Conservation (phyloP, 2,329 filamentous ascomycete species). For the Aschersonia sp. region DNA sequence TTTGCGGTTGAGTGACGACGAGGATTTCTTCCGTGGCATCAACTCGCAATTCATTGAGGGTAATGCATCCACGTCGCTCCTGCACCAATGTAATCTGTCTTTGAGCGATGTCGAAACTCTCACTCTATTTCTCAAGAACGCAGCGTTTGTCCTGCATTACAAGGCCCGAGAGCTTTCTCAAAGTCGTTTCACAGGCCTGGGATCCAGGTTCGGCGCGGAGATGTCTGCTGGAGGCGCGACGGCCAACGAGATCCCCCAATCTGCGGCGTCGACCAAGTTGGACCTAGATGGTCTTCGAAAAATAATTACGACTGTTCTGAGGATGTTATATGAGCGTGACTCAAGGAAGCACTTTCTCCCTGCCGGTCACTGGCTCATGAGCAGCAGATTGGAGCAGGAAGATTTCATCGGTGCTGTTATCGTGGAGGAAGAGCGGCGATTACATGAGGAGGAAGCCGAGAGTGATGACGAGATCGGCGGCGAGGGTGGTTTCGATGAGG, state of each 20-base stretch:
- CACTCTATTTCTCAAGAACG: slow-evolving; percentile 75
- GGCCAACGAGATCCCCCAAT: not conserved
- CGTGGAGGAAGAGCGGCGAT: slow-evolving; percentile 69
- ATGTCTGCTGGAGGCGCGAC: no score
- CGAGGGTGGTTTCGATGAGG: slow-evolving; percentile 17
- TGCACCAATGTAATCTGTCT: slow-evolving; percentile 52
- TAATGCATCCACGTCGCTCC: slow-evolving; percentile 28
- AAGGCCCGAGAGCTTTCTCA: slow-evolving; percentile 50
- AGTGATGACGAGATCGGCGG: not conserved
- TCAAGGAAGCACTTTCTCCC: slow-evolving; percentile 77
- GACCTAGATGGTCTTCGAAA: slow-evolving; percentile 66
- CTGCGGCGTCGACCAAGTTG: slow-evolving; percentile 21
- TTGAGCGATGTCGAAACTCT: slow-evolving; percentile 59
- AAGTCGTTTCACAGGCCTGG: slow-evolving; percentile 9
- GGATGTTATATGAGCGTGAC: slow-evolving; percentile 85
- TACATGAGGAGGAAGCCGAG: slow-evolving; percentile 29
- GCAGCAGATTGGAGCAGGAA: slow-evolving; percentile 70
- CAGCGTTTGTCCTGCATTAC: slow-evolving; percentile 82
- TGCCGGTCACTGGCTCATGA: slow-evolving; percentile 88
- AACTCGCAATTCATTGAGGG: slow-evolving; percentile 22
- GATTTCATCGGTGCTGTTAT: slow-evolving; percentile 80
- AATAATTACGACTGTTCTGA: slow-evolving; percentile 66
- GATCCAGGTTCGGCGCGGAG: not conserved
- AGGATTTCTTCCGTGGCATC: slow-evolving; percentile 70
- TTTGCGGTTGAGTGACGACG: slow-evolving; percentile 84